phyloP scores from a whole-genome alignment of 768 basidiomycete species.

The Lentinula sp. region DNA sequence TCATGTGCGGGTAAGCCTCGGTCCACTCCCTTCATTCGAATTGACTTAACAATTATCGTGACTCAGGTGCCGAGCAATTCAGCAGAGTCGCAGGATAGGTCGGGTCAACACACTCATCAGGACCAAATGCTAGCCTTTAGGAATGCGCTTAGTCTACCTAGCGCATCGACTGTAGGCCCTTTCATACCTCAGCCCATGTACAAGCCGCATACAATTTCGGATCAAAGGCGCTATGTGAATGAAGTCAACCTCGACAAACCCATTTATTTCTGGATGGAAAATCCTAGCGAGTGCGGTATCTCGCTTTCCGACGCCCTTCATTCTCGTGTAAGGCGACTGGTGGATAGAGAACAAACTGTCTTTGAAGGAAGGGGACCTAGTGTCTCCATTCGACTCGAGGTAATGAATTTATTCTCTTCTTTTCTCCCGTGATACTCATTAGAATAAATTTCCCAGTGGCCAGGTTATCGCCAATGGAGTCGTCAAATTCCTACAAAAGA shows the following conservation, averaged over 20 bases:
- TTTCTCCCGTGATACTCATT: not conserved
- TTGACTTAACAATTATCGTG: not conserved
- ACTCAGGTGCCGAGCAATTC: not conserved
- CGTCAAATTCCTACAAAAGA: constrained; percentile 80
- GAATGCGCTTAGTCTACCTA: constrained; percentile 31
- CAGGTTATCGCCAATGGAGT: constrained; percentile 72
- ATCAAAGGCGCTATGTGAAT: constrained; percentile 70
- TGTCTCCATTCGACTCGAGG: constrained; percentile 75
- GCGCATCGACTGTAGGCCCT: constrained; percentile 27
- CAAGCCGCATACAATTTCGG: constrained; percentile 71
- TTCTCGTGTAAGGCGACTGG: constrained; percentile 49
- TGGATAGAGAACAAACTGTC: constrained; percentile 56
- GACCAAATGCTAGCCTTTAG: constrained; percentile 40
- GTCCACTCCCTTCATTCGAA: not conserved
- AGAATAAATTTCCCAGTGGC: constrained; percentile 48
- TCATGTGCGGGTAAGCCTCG: not conserved
- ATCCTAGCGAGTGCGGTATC: constrained; percentile 55
- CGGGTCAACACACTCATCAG: not conserved
- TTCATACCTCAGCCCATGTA: constrained; percentile 71
- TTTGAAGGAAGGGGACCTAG: constrained; percentile 72
- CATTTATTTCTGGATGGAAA: constrained; percentile 53
- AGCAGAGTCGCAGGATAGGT: not conserved
- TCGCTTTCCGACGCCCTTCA: constrained; percentile 58
- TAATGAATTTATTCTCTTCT: constrained; percentile 20
- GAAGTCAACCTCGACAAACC: constrained; percentile 59